A percentile compares a stretch with the other conserved stretches of the same genome.
phyloP scores from a whole-genome alignment of 345 rosid species.

The Arabis hirsuta region DNA sequence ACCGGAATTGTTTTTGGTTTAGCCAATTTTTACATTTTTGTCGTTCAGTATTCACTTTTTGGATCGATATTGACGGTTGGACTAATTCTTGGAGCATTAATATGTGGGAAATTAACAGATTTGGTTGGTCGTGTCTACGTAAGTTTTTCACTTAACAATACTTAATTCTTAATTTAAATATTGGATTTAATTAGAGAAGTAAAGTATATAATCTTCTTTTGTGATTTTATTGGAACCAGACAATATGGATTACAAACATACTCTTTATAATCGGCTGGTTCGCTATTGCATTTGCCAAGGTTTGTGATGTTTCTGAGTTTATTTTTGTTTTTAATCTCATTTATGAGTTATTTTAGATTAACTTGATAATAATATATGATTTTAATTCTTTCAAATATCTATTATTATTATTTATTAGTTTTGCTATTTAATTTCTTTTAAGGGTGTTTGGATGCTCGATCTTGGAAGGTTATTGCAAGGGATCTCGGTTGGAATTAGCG shows the following conservation, averaged over 20 bases:
- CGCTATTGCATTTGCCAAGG: slow-evolving; percentile 59
- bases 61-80: slow-evolving; percentile 63
- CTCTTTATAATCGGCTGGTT: slow-evolving; percentile 57
- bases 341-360: neutral
- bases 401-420: neutral
- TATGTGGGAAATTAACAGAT: slow-evolving; percentile 54
- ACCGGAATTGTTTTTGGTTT: neutral
- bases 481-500: slow-evolving; percentile 66
- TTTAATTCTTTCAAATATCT: neutral
- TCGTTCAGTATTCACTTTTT: slow-evolving; percentile 52
- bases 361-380: neutral
- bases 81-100: slow-evolving; percentile 50
- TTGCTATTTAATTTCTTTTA: slow-evolving; percentile 20
- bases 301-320: slow-evolving; percentile 17
- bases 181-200: neutral
- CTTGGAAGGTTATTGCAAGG: slow-evolving; percentile 77
- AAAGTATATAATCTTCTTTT: neutral
- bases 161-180: neutral
- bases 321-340: neutral
- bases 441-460: slow-evolving; percentile 69
- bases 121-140: slow-evolving; percentile 55
- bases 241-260: slow-evolving; percentile 55
- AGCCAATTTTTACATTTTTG: neutral
- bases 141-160: slow-evolving; percentile 8
- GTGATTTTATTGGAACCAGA: slow-evolving; percentile 40